Percentiles rank a stretch among this genome's conserved stretches.
phyloP scores from a whole-genome alignment of 2,329 filamentous ascomycete species.

The Colletotrichum sp. region DNA sequence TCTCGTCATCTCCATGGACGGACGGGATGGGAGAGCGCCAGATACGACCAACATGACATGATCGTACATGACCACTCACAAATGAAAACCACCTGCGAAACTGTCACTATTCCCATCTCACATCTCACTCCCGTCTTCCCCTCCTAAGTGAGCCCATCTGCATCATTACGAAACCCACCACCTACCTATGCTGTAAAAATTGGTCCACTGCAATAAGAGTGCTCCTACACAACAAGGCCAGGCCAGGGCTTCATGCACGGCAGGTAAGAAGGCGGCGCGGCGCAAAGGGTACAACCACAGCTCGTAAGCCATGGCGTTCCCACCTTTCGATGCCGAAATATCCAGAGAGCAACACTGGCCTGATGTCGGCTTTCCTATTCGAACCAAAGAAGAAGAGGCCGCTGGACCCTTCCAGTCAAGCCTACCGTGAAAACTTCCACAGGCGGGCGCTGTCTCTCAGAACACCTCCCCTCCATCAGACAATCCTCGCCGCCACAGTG shows the following conservation, averaged over 20 bases:
- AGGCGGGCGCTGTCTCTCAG: not conserved
- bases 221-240: not conserved
- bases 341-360: not conserved
- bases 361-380: not conserved
- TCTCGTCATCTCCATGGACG: not conserved
- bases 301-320: not conserved
- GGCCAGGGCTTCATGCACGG: not conserved
- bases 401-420: not conserved
- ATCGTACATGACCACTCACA: not conserved
- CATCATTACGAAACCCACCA: conserved; percentile 10
- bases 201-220: not conserved
- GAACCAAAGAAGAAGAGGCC: not conserved
- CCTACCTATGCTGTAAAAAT: not conserved
- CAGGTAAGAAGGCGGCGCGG: not conserved
- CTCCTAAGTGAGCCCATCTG: not conserved
- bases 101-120: not conserved
- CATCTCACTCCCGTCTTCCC: not conserved
- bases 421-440: not conserved
- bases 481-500: not conserved
- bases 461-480: not conserved
- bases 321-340: not conserved
- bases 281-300: not conserved
- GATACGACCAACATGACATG: not conserved
- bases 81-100: not conserved
- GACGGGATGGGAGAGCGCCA: not conserved